Evolutionary conservation across 2,329 filamentous ascomycete genomes (phyloP), one percentile per base, ranked within the genome.

Genomic region (Fusarium nelsonii): DNA sequence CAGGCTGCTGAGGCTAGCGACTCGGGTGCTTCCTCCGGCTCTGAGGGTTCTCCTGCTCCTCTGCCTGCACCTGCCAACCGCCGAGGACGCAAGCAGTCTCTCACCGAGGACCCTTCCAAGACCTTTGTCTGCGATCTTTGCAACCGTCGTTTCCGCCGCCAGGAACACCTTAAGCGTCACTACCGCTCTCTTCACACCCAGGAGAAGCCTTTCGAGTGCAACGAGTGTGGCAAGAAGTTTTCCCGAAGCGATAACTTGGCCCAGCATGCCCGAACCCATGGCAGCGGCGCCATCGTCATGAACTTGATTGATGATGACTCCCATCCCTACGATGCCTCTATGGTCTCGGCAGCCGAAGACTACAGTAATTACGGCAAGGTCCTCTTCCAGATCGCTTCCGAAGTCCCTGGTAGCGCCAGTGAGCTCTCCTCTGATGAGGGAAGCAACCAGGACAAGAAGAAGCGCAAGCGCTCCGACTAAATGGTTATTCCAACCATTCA

Each of bases 211-310:
- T 99, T 98, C 76, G 93, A 97, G 83, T 99, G 96, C 86, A 88
- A 90, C 71, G 95, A 99, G 83, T 99, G 96, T 77, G 95, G 96
- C 75, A 99, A 99, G 91, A 97, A 97, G 85, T 99, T 98, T 84
- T 98, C 95, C 20, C 91, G 96, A 75, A 97, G 93, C 74, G 96
- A 99, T 83, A 99, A 99, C 85, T 88, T 99, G 16, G 92, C 94
- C 26, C 96, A 99, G 83, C 96, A 99, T 79, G 91, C 96, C 69
- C 90, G 96, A 68, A 99, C 96, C 6, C 96, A 99, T 77, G 94
- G 94, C 58, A 91, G 90, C 62, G 93, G 94, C 66, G 92, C 94
- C 65, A 92, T 97, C 71, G 90, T 97, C 76, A 95, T 98, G 91
- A 92, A 93, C 75, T 87, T 97, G 50, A 85, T 97, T 50, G 92